Evolutionary conservation across 208 protist species (phyloP), one percentile per base, ranked within the genome.

Genomic region (Crithidia bombi): DNA sequence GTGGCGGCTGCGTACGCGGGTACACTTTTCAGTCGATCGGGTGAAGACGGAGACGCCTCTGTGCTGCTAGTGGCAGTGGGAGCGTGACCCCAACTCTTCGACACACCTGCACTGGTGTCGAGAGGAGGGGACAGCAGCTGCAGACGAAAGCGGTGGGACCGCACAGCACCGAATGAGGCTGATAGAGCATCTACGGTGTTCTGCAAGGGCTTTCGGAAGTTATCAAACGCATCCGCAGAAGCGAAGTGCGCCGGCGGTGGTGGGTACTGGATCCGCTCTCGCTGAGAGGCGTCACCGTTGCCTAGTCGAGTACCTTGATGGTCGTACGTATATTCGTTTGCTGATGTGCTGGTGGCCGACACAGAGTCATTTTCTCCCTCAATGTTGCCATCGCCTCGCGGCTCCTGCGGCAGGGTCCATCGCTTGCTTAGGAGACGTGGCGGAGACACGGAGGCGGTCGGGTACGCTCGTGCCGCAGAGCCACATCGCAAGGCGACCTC

Each of bases 61-160:
- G 1, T 43, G 19, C 17, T 21, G 6, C 17, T 14, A 14, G n/a
- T n/a, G 26, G 52, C 28, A 6, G 11, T 43, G 33, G 17, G 1
- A 12, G 26, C 23, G 1, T 2, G 0, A 23, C 9, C 36, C 3
- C 11, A 11, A 25, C 25, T 46, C 12, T 11, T 43, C 15, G 32
- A 28, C 1, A 7, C 26, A 11, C 19, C 3, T 17, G 21, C 21
- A 21, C 41, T 21, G 3, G 51, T 11, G 15, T 64, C 61, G 28
- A 17, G 10, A 1, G 41, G 12, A 35, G 69, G 69, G n/a, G 69
- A 75, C 0, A 75, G 14, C 26, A 75, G 64, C 52, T 59, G 61
- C 50, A 67, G 17, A 7, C 61, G 50, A 25, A 75, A 75, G 61
- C 69, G 69, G 43, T 63, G 69, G 6, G 69, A 75, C 14, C 23